These are phyloP conservation scores for Penicillium sp. DNA, from an alignment of 2,329 filamentous ascomycete genomes.

Conservation along the genomic window DNA sequence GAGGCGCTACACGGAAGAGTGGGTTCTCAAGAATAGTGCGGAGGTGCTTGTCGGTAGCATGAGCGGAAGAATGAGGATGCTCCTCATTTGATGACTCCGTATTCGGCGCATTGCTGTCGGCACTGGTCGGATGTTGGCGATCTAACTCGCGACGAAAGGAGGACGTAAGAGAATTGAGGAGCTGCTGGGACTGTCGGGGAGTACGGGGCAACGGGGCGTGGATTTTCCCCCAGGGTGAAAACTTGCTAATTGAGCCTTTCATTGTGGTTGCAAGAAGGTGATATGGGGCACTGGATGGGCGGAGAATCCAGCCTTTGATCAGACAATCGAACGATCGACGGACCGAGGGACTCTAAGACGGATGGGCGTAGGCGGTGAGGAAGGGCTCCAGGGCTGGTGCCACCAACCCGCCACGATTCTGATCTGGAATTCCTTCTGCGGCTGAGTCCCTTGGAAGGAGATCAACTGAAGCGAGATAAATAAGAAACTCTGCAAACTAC, in stretches of 20 bases:
- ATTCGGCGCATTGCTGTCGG: conserved; percentile 18
- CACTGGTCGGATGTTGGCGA: conserved; percentile 56
- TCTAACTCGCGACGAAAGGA: conserved; percentile 70
- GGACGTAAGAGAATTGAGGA: conserved; percentile 64
- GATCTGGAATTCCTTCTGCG: background rate
- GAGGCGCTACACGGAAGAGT: conserved; percentile 45
- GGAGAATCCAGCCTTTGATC: conserved; percentile 4
- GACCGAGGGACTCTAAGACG: background rate
- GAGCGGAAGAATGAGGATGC: conserved; percentile 34
- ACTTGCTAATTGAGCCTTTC: conserved; percentile 55
- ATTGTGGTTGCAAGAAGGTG: conserved; percentile 39
- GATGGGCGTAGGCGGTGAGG: conserved; percentile 19
- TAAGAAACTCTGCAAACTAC: background rate
- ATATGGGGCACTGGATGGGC: background rate
- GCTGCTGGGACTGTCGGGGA: conserved; percentile 61
- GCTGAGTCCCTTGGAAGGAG: conserved; percentile 8
- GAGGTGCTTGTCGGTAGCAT: conserved; percentile 45
- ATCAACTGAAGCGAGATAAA: background rate
- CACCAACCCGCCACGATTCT: conserved; percentile 11
- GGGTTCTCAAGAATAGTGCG: conserved; percentile 47
- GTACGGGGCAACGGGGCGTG: conserved; percentile 58
- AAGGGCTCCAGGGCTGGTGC: conserved; percentile 17
- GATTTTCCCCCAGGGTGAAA: conserved; percentile 60
- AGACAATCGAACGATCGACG: background rate
- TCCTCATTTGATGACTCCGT: conserved; percentile 2